Conservation (phyloP, 805 yeast genomes). For the Martiniozyma abietophila region DNA sequence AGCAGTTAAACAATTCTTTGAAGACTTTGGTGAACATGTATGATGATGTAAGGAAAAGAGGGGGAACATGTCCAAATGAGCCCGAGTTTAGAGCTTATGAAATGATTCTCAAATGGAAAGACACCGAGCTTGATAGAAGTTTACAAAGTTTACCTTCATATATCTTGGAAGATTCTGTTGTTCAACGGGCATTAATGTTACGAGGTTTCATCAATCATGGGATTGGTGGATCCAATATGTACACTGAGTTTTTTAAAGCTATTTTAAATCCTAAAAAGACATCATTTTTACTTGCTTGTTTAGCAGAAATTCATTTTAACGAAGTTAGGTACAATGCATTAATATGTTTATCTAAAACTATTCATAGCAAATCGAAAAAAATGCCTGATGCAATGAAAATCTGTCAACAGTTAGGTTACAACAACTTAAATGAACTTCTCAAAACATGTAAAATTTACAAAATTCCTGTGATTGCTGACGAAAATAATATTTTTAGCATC, state of each 20-base stretch:
- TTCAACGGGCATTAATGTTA: slow-evolving; percentile 65
- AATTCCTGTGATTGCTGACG: slow-evolving; percentile 32
- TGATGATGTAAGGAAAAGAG: slow-evolving; percentile 63
- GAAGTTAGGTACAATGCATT: slow-evolving; percentile 70
- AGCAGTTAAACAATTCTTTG: slow-evolving; percentile 84
- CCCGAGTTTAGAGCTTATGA: slow-evolving; percentile 91
- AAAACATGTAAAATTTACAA: slow-evolving; percentile 59
- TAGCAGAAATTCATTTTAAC: slow-evolving; percentile 72
- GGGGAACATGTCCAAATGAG: slow-evolving; percentile 68
- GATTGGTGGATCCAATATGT: slow-evolving; percentile 52
- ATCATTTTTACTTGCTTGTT: slow-evolving; percentile 63
- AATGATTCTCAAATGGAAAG: slow-evolving; percentile 67
- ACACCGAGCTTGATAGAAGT: slow-evolving; percentile 75
- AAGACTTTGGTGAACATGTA: slow-evolving; percentile 86
- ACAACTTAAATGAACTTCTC: slow-evolving; percentile 41
- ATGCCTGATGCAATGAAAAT: slow-evolving; percentile 40
- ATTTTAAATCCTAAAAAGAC: slow-evolving; percentile 35
- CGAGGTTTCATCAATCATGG: slow-evolving; percentile 61
- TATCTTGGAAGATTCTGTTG: slow-evolving; percentile 42
- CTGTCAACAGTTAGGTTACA: slow-evolving; percentile 53
- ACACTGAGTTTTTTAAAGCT: slow-evolving; percentile 51
- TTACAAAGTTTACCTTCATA: slow-evolving; percentile 56
- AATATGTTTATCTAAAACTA: slow-evolving; percentile 52
- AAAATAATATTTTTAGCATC: slow-evolving; percentile 24
- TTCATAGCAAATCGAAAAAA: slow-evolving; percentile 65